Base-by-base conservation (phyloP, 1,139 yeast genomes). In the Entelexis sorbosivorans region DNA sequence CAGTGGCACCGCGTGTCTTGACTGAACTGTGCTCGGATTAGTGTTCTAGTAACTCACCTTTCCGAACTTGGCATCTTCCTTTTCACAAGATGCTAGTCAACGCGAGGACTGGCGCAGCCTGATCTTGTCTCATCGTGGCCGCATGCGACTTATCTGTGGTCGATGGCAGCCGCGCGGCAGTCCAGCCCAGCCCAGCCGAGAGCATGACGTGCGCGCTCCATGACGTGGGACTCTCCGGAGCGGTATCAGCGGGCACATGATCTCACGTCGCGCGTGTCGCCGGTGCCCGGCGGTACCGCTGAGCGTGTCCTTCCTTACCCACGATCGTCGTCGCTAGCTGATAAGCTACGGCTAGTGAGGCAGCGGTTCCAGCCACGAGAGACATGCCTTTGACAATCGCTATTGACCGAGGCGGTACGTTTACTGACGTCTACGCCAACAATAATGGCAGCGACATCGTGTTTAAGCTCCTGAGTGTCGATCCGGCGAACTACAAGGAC, bases 401-500 rank as follows among this genome's bases (percentile, higher is more conserved):
- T 13, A 61, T 61, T 28, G 72, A 69, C 52, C 64, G 72, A 6
- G 72, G 72, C 57, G 96, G 96, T 50, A 88, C 96, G 0, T 87
- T 87, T 69, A 86, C 95, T 7, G 96, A 87, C 78, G 88, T 64
- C 64, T 77, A 56, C 75, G 80, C 64, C 55, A 65, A 61, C 46
- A 62, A 58, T 44, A 72, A 70, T 49, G 74, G 73, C 51, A 16
- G 38, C 2, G 81, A 77, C 58, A 72, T 76, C 31, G 79, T 82
- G 6, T 73, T 81, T 53, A 88, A 88, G 66, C 69, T 88, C 39
- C 71, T 89, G 29, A 86, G 95, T 1, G 95, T 83, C 8, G 96
- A 89, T 63, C 95, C 96, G 0, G 70, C 74, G 43, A 88, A 88
- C 68, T 88, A 89, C 64, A 69, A 73, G 5, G 96, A 89, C 71